Percentiles rank a stretch among this genome's conserved stretches.
Conservation (phyloP, 148 eudicot species). For the Diospyros kaki region DNA sequence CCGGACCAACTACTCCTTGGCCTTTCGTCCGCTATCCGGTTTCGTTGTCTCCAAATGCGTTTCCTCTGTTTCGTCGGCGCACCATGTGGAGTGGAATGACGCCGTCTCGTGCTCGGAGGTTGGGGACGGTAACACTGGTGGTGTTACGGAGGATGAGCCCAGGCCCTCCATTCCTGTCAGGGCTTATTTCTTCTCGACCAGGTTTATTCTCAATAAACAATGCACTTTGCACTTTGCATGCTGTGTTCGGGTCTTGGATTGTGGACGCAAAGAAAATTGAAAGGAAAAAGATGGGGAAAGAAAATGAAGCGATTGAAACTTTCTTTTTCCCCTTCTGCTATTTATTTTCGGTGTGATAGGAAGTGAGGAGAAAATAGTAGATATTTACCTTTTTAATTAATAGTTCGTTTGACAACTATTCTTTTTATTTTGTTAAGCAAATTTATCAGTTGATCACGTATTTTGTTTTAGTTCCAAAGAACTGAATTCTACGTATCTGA, state of each 20-base stretch:
- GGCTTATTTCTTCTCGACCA: conserved; percentile 88
- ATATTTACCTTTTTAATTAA: no score
- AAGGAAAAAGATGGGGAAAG: background rate
- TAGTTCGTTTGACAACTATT: no score
- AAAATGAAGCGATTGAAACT: no score
- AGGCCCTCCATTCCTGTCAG: conserved; percentile 65
- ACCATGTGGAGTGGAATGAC: conserved; percentile 45
- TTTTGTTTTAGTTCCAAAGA: no score
- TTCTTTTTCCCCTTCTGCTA: no score
- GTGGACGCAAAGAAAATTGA: background rate
- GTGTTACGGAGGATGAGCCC: conserved; percentile 17
- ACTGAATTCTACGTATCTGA: no score
- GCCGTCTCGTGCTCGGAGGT: conserved; percentile 36
- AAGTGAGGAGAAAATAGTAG: no score
- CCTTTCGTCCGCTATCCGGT: background rate
- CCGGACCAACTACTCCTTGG: conserved; percentile 11
- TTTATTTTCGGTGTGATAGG: no score
- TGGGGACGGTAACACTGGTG: conserved; percentile 20
- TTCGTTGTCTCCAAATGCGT: conserved; percentile 27
- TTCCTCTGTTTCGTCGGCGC: conserved; percentile 34
- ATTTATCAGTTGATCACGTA: no score
- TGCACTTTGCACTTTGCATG: background rate
- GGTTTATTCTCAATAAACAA: conserved; percentile 31
- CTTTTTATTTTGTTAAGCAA: no score
- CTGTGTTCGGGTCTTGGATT: background rate